These are phyloP conservation scores for Rhazya stricta DNA, from an alignment of 257 asterid genomes.

Conservation along the genomic window DNA sequence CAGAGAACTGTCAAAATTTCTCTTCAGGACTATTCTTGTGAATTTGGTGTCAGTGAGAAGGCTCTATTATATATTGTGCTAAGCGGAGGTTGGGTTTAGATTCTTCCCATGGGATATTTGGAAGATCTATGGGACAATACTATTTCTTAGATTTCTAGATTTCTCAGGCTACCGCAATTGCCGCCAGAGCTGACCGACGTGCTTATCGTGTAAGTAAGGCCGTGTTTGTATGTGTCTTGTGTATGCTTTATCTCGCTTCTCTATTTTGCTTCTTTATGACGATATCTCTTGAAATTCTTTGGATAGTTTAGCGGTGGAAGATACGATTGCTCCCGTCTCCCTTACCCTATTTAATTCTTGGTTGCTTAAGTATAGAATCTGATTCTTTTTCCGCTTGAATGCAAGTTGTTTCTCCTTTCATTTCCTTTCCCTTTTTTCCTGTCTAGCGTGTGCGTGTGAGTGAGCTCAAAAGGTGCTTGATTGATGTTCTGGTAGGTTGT, in stretches of 20 bases:
- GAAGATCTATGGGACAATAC: not conserved
- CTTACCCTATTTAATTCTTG: not conserved
- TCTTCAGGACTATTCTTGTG: not conserved
- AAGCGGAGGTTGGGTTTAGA: too few relatives aligned
- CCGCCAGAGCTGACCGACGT: not conserved
- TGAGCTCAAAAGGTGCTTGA: not conserved
- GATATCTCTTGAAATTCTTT: not conserved
- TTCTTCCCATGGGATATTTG: not conserved
- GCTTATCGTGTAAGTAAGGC: not conserved
- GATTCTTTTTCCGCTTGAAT: conserved; percentile 26
- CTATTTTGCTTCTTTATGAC: not conserved
- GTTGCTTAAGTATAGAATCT: conserved; percentile 29
- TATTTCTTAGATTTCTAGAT: not conserved
- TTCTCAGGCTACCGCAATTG: not conserved
- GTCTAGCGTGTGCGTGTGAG: conserved; percentile 11
- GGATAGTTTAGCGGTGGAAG: not conserved
- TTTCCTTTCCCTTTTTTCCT: conserved; percentile 16
- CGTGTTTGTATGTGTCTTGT: too few relatives aligned
- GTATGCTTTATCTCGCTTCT: not conserved
- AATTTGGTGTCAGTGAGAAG: not conserved
- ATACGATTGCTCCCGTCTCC: not conserved
- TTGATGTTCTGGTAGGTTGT: not conserved
- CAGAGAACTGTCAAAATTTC: not conserved
- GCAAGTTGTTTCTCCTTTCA: conserved; percentile 16
- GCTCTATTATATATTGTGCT: too few relatives aligned